Base-by-base conservation (phyloP, 176 grass and related monocot genomes). In the Musa itinerans region DNA sequence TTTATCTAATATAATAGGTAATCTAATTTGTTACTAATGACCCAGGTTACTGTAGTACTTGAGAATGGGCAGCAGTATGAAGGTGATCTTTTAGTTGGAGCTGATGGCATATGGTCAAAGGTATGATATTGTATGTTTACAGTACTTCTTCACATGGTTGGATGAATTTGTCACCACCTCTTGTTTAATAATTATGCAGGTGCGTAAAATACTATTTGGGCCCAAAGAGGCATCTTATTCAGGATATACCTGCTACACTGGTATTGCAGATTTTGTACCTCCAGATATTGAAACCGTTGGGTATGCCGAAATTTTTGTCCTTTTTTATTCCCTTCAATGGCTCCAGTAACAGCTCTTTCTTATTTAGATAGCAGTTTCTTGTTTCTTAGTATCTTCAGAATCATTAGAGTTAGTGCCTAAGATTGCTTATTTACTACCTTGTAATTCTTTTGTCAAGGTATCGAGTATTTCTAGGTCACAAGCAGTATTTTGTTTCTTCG, bases 61-160 rank as follows among this genome's bases (percentile, higher is more conserved):
- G 90, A 94, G 75, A 89, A 94, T 74, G 95, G 90, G 21, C 81
- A 88, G 61, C 89, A 79, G 74, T 91, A 88, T 77, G 95, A 98
- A 94, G 95, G 95, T 24, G 90, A 98, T 59, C 67, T 98, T 72
- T 98, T 98, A 77, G 88, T 98, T 74, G 95, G 95, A 76, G 95
- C 90, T 21, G 95, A 98, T 63, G 95, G 95, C 65, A 98, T 98
- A 89, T 81, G 95, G 95, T 98, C 95, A 76, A 98, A 91, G 90
- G 95, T 98, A 85, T 67, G 69, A 23, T 26, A n/a, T 14, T 15
- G 17, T 20, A 8, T 55, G 10, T 24, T 14, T 25, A 25, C 8
- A 15, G 12, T 73, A 52, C 11, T 13, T 25, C 21, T 13, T 25
- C 21, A 17, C 6, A 54, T 8, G 11, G 51, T 15, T 49, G 10